Percentiles rank a stretch among this genome's conserved stretches.
Evolutionary conservation across 2,329 filamentous ascomycete species (phyloP).

Genomic region (Fusarium tanahbumbuense): DNA sequence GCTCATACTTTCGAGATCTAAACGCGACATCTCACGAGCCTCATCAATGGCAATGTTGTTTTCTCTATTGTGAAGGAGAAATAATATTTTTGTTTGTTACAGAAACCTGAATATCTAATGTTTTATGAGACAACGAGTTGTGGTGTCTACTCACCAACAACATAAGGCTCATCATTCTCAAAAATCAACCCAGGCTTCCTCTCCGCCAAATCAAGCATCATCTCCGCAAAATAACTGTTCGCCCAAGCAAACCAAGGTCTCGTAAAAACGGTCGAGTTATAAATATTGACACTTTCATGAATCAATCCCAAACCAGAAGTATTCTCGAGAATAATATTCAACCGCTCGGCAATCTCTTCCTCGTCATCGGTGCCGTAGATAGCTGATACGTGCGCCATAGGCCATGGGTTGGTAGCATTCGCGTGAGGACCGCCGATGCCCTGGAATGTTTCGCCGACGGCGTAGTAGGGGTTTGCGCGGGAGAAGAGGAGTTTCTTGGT

Average conservation of each 20-base stretch:
- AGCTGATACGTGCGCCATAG: slow-evolving; percentile 16
- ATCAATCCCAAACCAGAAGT: slow-evolving; percentile 13
- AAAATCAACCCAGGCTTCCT: slow-evolving; percentile 22
- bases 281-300: slow-evolving; percentile 19
- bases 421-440: slow-evolving; percentile 24
- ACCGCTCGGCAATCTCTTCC: neutral
- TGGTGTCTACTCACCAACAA: neutral
- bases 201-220: slow-evolving; percentile 17
- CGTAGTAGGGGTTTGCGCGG: slow-evolving; percentile 22
- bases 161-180: slow-evolving; percentile 11
- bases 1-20: rapidly evolving
- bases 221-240: slow-evolving; percentile 23
- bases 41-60: too few relatives aligned
- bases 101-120: too few relatives aligned
- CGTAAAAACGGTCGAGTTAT: slow-evolving; percentile 17
- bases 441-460: slow-evolving; percentile 1
- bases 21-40: neutral
- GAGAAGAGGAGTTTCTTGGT: slow-evolving; percentile 14
- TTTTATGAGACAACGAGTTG: neutral
- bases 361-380: slow-evolving; percentile 21
- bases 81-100: too few relatives aligned
- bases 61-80: too few relatives aligned
- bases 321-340: slow-evolving; percentile 18
- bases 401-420: slow-evolving; percentile 23
- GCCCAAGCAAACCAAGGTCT: slow-evolving; percentile 33